Conservation (phyloP, 768 basidiomycete species). For the Hypholoma sublateritium region DNA sequence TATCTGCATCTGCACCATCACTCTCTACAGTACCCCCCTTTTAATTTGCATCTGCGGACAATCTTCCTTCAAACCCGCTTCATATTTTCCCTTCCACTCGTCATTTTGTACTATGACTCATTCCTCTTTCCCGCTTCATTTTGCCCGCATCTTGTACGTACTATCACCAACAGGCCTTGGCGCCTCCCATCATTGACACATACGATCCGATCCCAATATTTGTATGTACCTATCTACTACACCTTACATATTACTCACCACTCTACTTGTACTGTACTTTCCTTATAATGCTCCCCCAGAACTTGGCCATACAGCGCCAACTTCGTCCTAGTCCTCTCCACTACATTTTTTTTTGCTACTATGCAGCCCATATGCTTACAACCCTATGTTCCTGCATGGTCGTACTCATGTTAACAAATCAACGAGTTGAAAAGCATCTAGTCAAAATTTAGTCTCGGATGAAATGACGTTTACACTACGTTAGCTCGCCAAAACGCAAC, state of each 20-base stretch:
- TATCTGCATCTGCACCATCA: not conserved
- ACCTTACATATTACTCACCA: not conserved
- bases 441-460: no score
- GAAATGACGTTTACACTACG: no score
- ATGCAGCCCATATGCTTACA: not conserved
- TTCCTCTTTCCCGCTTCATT: not conserved
- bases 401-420: no score
- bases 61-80: not conserved
- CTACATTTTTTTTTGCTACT: not conserved
- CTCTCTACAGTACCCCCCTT: constrained; percentile 2
- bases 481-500: no score
- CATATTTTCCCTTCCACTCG: not conserved
- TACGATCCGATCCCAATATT: constrained; percentile 2
- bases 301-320: not conserved
- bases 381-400: not conserved
- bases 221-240: constrained; percentile 15
- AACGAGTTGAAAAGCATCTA: no score
- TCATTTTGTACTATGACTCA: constrained; percentile 8
- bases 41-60: constrained; percentile 4
- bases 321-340: not conserved
- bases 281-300: not conserved
- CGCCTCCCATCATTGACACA: constrained; percentile 5
- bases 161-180: not conserved
- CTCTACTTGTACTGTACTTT: not conserved
- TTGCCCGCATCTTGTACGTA: constrained; percentile 2